Conservation (phyloP, 208 protist genomes). For the Leishmania major region DNA sequence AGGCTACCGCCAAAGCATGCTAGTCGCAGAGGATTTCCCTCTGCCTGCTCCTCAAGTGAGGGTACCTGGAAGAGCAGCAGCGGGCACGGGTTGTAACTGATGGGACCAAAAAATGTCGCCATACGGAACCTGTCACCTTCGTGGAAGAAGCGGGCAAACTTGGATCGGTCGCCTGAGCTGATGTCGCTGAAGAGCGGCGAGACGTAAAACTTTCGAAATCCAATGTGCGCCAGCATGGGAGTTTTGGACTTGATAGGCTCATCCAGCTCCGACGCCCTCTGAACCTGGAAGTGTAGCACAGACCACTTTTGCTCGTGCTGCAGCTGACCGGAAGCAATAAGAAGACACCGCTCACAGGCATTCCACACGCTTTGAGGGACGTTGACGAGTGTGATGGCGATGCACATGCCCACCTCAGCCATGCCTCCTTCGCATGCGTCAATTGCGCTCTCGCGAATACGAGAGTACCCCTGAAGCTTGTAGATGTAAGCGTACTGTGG, state of each 20-base stretch:
- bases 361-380: slow-evolving; percentile 59
- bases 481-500: slow-evolving; percentile 90
- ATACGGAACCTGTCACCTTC: slow-evolving; percentile 81
- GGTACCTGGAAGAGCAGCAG: slow-evolving; percentile 87
- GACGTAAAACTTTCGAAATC: slow-evolving; percentile 92
- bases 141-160: slow-evolving; percentile 88
- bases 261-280: slow-evolving; percentile 68
- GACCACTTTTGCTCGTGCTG: slow-evolving; percentile 93
- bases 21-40: slow-evolving; percentile 70
- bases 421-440: slow-evolving; percentile 58
- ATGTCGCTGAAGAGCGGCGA: slow-evolving; percentile 89
- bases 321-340: slow-evolving; percentile 87
- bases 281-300: slow-evolving; percentile 85
- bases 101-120: slow-evolving; percentile 87
- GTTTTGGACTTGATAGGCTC: slow-evolving; percentile 91
- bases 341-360: slow-evolving; percentile 37
- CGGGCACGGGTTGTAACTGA: slow-evolving; percentile 85
- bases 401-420: slow-evolving; percentile 51
- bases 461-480: slow-evolving; percentile 82
- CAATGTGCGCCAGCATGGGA: slow-evolving; percentile 88
- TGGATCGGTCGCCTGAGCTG: slow-evolving; percentile 76
- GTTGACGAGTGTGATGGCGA: slow-evolving; percentile 70
- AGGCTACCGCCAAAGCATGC: slow-evolving; percentile 79
- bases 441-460: slow-evolving; percentile 74
- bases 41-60: slow-evolving; percentile 81